Base-by-base conservation (phyloP, 2,329 filamentous ascomycete genomes). In the Penicillium sp. region DNA sequence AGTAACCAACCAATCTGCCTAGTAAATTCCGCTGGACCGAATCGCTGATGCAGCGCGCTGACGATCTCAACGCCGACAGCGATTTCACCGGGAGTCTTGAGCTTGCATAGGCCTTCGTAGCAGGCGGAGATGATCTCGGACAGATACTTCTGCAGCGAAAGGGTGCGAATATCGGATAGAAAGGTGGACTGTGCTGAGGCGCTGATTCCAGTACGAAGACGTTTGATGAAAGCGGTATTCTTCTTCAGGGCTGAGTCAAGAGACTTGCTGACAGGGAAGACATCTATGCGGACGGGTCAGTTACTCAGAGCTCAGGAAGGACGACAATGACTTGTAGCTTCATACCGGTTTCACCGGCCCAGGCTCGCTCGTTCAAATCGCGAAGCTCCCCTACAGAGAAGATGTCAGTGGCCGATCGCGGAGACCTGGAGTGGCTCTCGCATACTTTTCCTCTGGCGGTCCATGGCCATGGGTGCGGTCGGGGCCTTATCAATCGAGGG, bases 161-260 rank as follows among this genome's bases (percentile, higher is more conserved):
- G 81, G 24, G 90, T 89, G 65, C 88, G 87, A 65, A 96, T 92
- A 70, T 97, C 93, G 70, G 93, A 85, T 44, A 96, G 77, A 74
- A 97, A 95, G 53, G 90, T 94, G 61, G 83, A 79, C 49, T 92
- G 85, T 50, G 88, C 89, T 51, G 90, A 81, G 45, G 89, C 77
- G 58, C 88, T 92, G 58, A 97, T 86, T 54, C 90, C 89, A 53
- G 93, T 96, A 64, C 93, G 89, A 51, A 97, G 81, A 67, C 93
- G 90, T 76, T 96, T 96, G 70, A 97, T 97, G 73, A 97, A 96
- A 61, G 92, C 91, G 4, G 93, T 97, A 67, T 97, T 97, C 79
- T 96, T 97, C 78, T 96, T 96, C 72, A 97, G 81, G 47, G 92
- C 94, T 47, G 93, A 96, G 74, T 97, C 93, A 67, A 97, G 86